Evolutionary conservation across 345 rosid species (phyloP), one percentile per base, ranked within the genome.

Genomic region (Microthlaspi erraticum): DNA sequence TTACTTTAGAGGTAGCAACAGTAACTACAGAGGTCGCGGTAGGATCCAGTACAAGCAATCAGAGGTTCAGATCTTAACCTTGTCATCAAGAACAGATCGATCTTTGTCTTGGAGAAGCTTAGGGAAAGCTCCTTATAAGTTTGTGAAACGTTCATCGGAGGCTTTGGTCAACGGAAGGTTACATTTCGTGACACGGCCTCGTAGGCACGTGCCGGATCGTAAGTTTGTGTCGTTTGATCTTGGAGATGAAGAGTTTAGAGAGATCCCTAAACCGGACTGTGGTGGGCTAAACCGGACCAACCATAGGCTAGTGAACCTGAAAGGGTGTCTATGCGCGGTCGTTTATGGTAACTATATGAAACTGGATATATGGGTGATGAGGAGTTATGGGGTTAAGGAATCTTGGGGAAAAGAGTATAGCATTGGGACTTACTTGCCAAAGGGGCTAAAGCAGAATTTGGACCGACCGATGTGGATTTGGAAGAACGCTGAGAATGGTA

Each of bases 301-400:
- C 66, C 86, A 80, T 51, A 90, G 88, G 43, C 64, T 87, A 29
- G 80, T 80, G 11, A 87, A 73, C 11, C 78, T 90, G 2, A 73
- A 65, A 63, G 91, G 88, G 3, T 83, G 89, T 66, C 86, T 93
- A 7, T 78, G 84, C 3, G 97, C 92, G 2, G 77, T 83, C 2
- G 94, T 84, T 36, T 83, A 82, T 67, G 87, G 96, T 17, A 86
- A 81, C 67, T 85, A 88, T 55, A 82, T 87, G 69, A 85, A 83
- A 78, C 17, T 91, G 77, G 98, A 91, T 77, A 86, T 91, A 16
- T 93, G 98, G 98, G 86, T 84, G 0, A 91, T 92, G 98, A 88
- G 82, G 77, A 83, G 68, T 23, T 88, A 90, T 58, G 72, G 83
- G 43, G 87, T 66, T 62, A 84, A 83, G 38, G 92, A 82, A 37